These are phyloP conservation scores for Triticum dicoccoides DNA, from an alignment of 176 grass and related monocot genomes.

Conservation along the genomic window DNA sequence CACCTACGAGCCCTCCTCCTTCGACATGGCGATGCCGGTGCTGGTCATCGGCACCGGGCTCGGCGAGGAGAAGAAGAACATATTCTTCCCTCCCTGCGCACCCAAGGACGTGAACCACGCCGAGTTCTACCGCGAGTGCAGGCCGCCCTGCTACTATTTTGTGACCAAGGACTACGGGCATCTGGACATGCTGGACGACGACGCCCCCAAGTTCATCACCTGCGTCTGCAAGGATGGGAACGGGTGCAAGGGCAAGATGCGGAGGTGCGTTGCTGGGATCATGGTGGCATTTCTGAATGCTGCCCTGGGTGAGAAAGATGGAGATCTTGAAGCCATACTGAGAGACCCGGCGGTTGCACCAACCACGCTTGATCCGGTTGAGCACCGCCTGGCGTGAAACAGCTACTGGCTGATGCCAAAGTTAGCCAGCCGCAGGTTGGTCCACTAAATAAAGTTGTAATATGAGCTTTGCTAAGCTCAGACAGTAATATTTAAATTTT, in stretches of 20 bases:
- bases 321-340: conserved; percentile 38
- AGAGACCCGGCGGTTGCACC: conserved; percentile 39
- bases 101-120: conserved; percentile 48
- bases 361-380: conserved; percentile 32
- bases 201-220: conserved; percentile 33
- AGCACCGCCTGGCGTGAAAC: conserved; percentile 5
- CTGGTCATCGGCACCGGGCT: conserved; percentile 55
- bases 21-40: conserved; percentile 27
- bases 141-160: conserved; percentile 49
- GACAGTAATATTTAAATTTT: not conserved
- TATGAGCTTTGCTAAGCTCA: not conserved
- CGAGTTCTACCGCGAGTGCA: conserved; percentile 58
- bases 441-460: not conserved
- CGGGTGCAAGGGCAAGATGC: conserved; percentile 45
- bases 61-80: conserved; percentile 43
- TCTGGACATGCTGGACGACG: conserved; percentile 54
- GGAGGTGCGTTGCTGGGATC: conserved; percentile 46
- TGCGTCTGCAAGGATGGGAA: conserved; percentile 53
- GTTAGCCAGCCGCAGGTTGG: not conserved
- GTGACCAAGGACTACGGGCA: conserved; percentile 60
- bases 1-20: conserved; percentile 44
- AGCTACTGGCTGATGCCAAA: not conserved
- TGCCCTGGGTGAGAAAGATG: conserved; percentile 15
- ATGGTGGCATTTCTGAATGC: conserved; percentile 48
- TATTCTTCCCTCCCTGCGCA: conserved; percentile 42